phyloP scores from a whole-genome alignment of 768 basidiomycete species.

The Serpula lacrymans region DNA sequence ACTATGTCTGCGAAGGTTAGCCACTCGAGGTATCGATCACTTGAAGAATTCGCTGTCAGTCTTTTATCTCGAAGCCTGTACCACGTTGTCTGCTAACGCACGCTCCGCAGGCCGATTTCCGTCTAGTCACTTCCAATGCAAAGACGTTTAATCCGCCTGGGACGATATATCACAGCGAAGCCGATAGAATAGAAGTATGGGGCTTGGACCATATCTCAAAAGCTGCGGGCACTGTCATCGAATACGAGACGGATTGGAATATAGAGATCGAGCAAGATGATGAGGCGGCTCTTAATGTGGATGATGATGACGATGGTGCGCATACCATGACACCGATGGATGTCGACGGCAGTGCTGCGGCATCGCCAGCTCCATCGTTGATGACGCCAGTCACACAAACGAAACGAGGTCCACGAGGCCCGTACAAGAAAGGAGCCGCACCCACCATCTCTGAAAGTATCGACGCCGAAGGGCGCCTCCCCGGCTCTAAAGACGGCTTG shows the following conservation, averaged over 20 bases:
- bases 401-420: constrained; percentile 48
- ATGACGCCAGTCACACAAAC: constrained; percentile 34
- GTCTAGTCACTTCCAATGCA: constrained; percentile 69
- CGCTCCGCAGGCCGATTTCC: constrained; percentile 55
- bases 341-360: constrained; percentile 40
- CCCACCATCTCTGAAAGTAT: constrained; percentile 41
- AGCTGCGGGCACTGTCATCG: constrained; percentile 70
- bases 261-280: constrained; percentile 74
- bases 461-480: constrained; percentile 68
- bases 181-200: constrained; percentile 66
- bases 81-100: background rate
- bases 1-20: constrained; percentile 80
- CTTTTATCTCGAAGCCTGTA: background rate
- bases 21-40: constrained; percentile 69
- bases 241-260: constrained; percentile 83
- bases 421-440: constrained; percentile 51
- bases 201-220: constrained; percentile 72
- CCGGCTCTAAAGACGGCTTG: constrained; percentile 74
- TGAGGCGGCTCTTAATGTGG: constrained; percentile 26
- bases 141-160: constrained; percentile 75
- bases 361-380: constrained; percentile 46
- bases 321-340: constrained; percentile 41
- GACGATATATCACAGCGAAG: constrained; percentile 71
- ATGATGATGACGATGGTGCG: constrained; percentile 31
- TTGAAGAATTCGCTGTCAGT: constrained; percentile 77